A percentile compares a stretch with the other conserved stretches of the same genome.
Conservation (phyloP, 2,329 filamentous ascomycete genomes). For the Tothia fuscella region DNA sequence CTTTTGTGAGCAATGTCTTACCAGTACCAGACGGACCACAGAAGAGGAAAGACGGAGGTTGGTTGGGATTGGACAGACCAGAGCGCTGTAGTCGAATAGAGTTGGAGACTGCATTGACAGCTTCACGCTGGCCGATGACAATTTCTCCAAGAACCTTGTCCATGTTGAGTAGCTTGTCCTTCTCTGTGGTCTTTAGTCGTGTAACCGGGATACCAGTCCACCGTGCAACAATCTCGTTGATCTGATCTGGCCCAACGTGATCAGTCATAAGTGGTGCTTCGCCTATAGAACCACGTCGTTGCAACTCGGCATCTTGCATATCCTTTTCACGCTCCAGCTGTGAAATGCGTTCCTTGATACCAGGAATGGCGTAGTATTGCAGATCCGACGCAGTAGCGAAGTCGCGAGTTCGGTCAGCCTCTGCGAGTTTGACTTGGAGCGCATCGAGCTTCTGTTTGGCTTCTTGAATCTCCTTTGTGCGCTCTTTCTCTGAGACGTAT, state of each 20-base stretch:
- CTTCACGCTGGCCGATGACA: slow-evolving; percentile 90
- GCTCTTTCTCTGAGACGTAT: slow-evolving; percentile 85
- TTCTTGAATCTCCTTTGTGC: slow-evolving; percentile 84
- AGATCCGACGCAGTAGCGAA: slow-evolving; percentile 82
- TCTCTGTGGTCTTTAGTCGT: slow-evolving; percentile 84
- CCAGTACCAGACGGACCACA: slow-evolving; percentile 96
- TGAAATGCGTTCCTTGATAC: slow-evolving; percentile 71
- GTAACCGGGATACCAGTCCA: slow-evolving; percentile 99
- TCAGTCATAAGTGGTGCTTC: slow-evolving; percentile 72
- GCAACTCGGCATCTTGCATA: slow-evolving; percentile 58
- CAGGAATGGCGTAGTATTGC: slow-evolving; percentile 93
- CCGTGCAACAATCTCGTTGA: slow-evolving; percentile 93
- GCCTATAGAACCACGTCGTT: slow-evolving; percentile 44
- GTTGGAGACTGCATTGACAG: slow-evolving; percentile 85
- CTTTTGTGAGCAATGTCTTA: slow-evolving; percentile 95
- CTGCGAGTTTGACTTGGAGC: slow-evolving; percentile 81
- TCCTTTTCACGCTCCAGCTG: slow-evolving; percentile 70
- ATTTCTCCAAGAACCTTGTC: slow-evolving; percentile 72
- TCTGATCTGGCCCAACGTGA: slow-evolving; percentile 90
- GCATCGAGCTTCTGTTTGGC: slow-evolving; percentile 91
- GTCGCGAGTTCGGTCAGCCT: slow-evolving; percentile 80
- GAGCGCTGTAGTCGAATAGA: slow-evolving; percentile 92
- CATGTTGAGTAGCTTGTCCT: slow-evolving; percentile 98
- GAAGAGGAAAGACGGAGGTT: slow-evolving; percentile 96
- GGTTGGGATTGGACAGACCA: slow-evolving; percentile 88